phyloP scores from a whole-genome alignment of 208 protist genomes.

The Wallacemonas sp. region DNA sequence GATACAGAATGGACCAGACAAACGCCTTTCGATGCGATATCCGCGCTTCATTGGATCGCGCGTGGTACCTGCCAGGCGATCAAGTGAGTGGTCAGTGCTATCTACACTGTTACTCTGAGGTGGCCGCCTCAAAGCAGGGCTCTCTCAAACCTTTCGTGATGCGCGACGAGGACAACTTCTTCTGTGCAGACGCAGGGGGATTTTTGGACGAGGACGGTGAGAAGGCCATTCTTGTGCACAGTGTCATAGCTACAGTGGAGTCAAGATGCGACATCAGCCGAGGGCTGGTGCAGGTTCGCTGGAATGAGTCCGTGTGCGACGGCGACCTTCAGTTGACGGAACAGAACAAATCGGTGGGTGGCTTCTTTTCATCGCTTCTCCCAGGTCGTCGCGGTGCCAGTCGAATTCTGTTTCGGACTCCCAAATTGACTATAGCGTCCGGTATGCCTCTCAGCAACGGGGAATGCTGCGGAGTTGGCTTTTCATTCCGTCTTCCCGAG shows the following conservation, averaged over 20 bases:
- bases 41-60: constrained; percentile 37
- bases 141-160: neutral
- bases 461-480: constrained; percentile 19
- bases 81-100: constrained; percentile 41
- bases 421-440: constrained; percentile 12
- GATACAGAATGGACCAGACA: neutral
- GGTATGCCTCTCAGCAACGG: constrained; percentile 19
- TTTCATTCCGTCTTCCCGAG: constrained; percentile 51
- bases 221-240: constrained; percentile 30
- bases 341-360: neutral
- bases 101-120: constrained; percentile 34
- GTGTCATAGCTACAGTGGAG: constrained; percentile 21
- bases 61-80: constrained; percentile 69
- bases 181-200: constrained; percentile 22
- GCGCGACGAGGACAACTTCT: constrained; percentile 33
- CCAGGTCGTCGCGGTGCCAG: neutral
- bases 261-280: neutral
- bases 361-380: neutral
- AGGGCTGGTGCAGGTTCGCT: neutral
- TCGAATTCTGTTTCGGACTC: constrained; percentile 5
- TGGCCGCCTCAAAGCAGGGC: neutral
- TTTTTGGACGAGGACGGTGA: constrained; percentile 17
- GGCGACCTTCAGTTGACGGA: neutral
- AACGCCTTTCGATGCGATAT: constrained; percentile 8
- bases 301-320: neutral